A percentile compares a stretch with the other conserved stretches of the same genome.
phyloP scores from a whole-genome alignment of 345 rosid species.

The Gossypium ekmanianum region DNA sequence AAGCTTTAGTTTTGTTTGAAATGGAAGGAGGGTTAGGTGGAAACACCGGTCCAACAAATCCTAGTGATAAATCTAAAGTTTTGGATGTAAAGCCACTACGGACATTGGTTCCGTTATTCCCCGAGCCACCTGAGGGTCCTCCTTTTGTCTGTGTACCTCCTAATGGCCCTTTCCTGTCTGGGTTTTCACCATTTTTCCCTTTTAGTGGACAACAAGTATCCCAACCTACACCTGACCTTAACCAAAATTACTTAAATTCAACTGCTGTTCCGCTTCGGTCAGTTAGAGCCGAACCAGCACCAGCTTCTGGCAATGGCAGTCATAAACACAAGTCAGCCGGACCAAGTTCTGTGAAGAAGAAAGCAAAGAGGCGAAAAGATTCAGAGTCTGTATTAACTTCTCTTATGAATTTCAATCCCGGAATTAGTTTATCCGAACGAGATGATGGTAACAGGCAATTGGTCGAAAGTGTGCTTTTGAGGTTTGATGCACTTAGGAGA shows the following conservation, averaged over 20 bases:
- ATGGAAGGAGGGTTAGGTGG: slow-evolving; percentile 5
- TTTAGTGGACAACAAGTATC: slow-evolving; percentile 33
- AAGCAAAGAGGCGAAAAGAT: slow-evolving; percentile 16
- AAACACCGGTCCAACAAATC: not conserved
- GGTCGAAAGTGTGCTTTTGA: slow-evolving; percentile 35
- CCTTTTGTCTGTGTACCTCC: slow-evolving; percentile 51
- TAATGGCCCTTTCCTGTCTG: slow-evolving; percentile 55
- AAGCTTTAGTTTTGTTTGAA: slow-evolving; percentile 1
- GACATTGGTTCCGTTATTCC: slow-evolving; percentile 29
- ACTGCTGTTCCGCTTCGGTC: slow-evolving; percentile 55
- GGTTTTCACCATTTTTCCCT: slow-evolving; percentile 67
- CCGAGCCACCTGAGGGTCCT: slow-evolving; percentile 37
- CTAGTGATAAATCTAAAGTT: slow-evolving; percentile 1
- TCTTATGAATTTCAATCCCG: slow-evolving; percentile 21
- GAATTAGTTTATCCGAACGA: slow-evolving; percentile 29
- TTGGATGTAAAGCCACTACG: slow-evolving; percentile 2
- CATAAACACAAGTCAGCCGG: not conserved
- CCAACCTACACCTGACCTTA: slow-evolving; percentile 35
- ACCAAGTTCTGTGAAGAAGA: slow-evolving; percentile 18
- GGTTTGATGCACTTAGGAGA: slow-evolving; percentile 49
- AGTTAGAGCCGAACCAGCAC: slow-evolving; percentile 29
- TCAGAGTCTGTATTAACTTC: not conserved
- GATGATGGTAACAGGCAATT: slow-evolving; percentile 45
- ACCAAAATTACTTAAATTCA: slow-evolving; percentile 34
- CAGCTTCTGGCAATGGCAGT: slow-evolving; percentile 23